Evolutionary conservation across 1,139 yeast species (phyloP).

Genomic region (Meyerozyma sp.): DNA sequence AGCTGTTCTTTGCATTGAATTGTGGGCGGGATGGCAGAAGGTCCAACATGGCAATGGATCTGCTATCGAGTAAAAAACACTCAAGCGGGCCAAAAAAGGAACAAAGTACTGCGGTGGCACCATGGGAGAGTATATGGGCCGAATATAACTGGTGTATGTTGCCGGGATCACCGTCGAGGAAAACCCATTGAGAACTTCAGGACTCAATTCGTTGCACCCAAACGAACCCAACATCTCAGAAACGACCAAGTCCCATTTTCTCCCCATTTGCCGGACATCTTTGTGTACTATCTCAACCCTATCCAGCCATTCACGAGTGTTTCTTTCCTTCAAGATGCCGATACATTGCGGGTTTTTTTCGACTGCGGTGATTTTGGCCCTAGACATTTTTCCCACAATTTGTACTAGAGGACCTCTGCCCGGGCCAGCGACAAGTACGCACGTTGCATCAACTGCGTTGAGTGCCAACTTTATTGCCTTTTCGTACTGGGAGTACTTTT

Average conservation of each 20-base stretch:
- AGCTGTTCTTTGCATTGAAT: constrained; percentile 10
- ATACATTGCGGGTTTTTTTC: constrained; percentile 71
- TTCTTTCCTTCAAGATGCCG: constrained; percentile 37
- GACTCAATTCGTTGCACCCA: constrained; percentile 86
- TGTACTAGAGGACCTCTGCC: constrained; percentile 82
- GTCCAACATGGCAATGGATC: constrained; percentile 47
- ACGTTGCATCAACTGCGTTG: constrained; percentile 13
- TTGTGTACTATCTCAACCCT: constrained; percentile 44
- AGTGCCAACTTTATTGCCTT: constrained; percentile 61
- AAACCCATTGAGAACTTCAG: constrained; percentile 53
- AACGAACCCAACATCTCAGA: constrained; percentile 86
- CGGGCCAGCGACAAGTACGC: constrained; percentile 71
- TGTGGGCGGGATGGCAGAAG: constrained; percentile 42
- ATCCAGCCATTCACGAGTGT: constrained; percentile 38
- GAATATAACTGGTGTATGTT: constrained; percentile 51
- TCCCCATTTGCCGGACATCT: constrained; percentile 46
- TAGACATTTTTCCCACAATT: constrained; percentile 18
- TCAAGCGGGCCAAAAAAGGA: constrained; percentile 59
- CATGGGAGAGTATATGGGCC: constrained; percentile 61
- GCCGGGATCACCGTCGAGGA: constrained; percentile 54
- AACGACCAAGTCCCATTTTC: constrained; percentile 51
- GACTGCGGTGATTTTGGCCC: constrained; percentile 22
- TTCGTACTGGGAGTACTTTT: constrained; percentile 64
- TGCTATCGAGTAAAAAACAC: constrained; percentile 39
- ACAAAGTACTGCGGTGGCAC: constrained; percentile 17